Evolutionary conservation across 305 asterid genomes (phyloP), one percentile per base, ranked within the genome.

Genomic region (Fraxinus albicans): DNA sequence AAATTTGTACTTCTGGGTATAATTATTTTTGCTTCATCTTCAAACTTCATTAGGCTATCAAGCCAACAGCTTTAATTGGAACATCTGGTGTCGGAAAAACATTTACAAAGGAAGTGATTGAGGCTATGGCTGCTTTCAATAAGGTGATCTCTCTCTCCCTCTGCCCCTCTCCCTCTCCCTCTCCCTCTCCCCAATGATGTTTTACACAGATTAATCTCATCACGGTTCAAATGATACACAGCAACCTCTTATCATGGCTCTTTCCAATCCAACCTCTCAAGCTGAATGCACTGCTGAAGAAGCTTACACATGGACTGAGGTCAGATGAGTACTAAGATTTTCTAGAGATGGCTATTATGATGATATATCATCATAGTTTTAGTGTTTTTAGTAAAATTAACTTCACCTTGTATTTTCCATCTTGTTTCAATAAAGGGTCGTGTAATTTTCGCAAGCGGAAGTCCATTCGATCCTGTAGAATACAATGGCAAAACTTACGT

Each of bases 281-380:
- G 67, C 98, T 31, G 98, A 94, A 92, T 94, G 98, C 88, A 93
- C 97, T 63, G 97, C 98, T 27, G 95, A 93, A 89, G 93, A 94
- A 82, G 98, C 98, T 70, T 94, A 93, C 77, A 84, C 90, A 6
- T 94, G 98, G 97, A 92, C 91, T 33, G 88, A 94, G 96, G 98
- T 94, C 77, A 80, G 84, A 77, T 72, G 50, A 84, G 79, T 34
- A 67, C 35, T 44, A 76, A 80, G 36, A 40, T 76, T 75, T 40
- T 35, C 77, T 44, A 23, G 60, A 47, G 10, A 63, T 15, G 77
- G 78, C 27, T 31, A 2, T 34, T 60, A 10, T 60, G 34, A 33
- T 36, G 12, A 17, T 40, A 25, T 36, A 70, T 63, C 27, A n/a
- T 82, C 53, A 25, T 38, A 79, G 34, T 42, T 55, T 53, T 40